These are phyloP conservation scores for Camellia sinensis DNA, from an alignment of 148 eudicot genomes.

Conservation along the genomic window DNA sequence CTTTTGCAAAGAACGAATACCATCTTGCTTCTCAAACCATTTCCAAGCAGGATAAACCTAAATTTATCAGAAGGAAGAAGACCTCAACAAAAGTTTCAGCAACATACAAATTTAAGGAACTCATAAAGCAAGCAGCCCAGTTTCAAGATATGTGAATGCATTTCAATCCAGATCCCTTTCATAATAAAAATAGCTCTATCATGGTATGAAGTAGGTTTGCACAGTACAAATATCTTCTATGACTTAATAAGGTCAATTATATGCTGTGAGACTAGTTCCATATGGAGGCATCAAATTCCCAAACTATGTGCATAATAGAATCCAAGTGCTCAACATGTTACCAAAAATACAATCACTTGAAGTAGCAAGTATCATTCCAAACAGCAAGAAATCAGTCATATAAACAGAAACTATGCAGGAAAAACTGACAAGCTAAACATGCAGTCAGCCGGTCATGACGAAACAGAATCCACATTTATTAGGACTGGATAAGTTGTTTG, in stretches of 20 bases:
- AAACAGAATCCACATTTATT: not conserved
- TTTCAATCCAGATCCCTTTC: not conserved
- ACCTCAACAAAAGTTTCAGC: not conserved
- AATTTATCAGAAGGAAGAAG: constrained; percentile 5
- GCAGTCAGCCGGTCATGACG: not conserved
- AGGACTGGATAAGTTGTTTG: not conserved
- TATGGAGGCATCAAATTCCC: not conserved
- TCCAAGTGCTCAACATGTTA: not conserved
- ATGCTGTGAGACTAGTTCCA: not conserved
- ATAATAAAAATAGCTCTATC: not conserved
- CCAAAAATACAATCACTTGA: not conserved
- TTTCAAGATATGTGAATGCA: not conserved
- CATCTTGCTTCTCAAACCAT: constrained; percentile 99
- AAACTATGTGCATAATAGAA: not conserved
- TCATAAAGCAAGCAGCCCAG: not conserved
- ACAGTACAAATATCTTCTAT: not conserved
- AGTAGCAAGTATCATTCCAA: not conserved
- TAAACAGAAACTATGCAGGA: not conserved
- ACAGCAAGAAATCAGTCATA: not conserved
- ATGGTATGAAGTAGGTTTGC: not conserved
- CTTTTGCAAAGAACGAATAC: constrained; percentile 85
- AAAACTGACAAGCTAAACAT: not conserved
- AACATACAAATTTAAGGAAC: not conserved
- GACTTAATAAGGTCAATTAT: not conserved
- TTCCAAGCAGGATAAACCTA: constrained; percentile 99